Conservation (phyloP, 176 grass and related monocot species). For the Areca catechu region DNA sequence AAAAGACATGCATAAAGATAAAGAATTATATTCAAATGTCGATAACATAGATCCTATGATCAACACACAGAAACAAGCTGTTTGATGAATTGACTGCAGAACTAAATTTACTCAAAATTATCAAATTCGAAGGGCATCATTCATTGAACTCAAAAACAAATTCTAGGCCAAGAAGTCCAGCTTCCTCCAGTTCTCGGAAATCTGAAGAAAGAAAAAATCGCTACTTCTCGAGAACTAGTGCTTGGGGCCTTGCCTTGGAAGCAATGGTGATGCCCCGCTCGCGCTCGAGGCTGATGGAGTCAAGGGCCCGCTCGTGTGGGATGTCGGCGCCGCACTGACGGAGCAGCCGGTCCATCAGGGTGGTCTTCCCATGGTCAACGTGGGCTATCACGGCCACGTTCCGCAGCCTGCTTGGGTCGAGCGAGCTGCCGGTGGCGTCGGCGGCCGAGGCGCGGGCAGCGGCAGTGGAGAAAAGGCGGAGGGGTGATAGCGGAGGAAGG, state of each 20-base stretch:
- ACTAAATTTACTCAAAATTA: no score
- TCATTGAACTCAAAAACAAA: no score
- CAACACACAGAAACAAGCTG: not conserved
- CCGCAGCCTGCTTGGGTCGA: conserved; percentile 37
- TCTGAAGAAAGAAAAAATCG: no score
- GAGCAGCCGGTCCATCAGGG: no score
- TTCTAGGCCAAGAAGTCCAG: no score
- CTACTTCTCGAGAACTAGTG: no score
- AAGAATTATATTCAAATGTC: not conserved
- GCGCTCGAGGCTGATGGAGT: conserved; percentile 96
- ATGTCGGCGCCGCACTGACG: no score
- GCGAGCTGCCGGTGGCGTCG: not conserved
- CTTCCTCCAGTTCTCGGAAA: no score
- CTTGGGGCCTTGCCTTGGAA: conserved; percentile 52
- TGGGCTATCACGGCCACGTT: conserved; percentile 92
- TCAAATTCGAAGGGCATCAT: no score
- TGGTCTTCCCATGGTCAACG: no score
- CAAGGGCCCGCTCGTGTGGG: conserved; percentile 82
- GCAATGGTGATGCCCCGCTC: conserved; percentile 96
- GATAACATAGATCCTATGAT: not conserved
- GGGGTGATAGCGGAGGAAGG: conserved; percentile 28
- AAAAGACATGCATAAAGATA: conserved; percentile 13
- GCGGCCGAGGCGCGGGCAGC: not conserved
- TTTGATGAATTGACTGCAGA: not conserved
- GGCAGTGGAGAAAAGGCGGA: conserved; percentile 12